Evolutionary conservation across 495 filamentous ascomycete genomes (phyloP).

Genomic region (Aspergillus saccharolyticus): DNA sequence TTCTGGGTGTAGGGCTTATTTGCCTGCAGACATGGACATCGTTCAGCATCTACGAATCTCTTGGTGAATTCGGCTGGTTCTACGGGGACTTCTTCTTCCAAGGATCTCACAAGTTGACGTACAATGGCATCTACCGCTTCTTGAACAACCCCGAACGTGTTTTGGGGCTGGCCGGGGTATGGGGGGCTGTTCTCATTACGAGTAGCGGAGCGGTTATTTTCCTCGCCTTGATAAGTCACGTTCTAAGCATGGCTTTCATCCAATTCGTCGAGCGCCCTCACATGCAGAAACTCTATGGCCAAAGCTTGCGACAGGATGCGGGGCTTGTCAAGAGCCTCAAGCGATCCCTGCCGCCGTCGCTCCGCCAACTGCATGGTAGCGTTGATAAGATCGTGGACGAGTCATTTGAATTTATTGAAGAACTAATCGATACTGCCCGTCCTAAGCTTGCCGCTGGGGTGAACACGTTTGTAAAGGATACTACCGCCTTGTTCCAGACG

Average conservation of each 20-base stretch:
- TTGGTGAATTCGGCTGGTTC: conserved; percentile 99
- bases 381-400: conserved; percentile 84
- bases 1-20: conserved; percentile 74
- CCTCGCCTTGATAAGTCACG: conserved; percentile 78
- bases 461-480: conserved; percentile 80
- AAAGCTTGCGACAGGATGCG: conserved; percentile 75
- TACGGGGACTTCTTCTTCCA: conserved; percentile 97
- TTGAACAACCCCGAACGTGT: conserved; percentile 96
- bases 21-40: conserved; percentile 90
- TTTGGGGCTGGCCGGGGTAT: conserved; percentile 89
- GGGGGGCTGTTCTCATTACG: conserved; percentile 91
- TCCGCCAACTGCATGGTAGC: conserved; percentile 70
- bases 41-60: conserved; percentile 88
- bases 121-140: conserved; percentile 95
- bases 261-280: conserved; percentile 93
- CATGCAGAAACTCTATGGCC: conserved; percentile 97
- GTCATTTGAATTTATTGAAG: conserved; percentile 82
- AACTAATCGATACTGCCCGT: conserved; percentile 80
- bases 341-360: conserved; percentile 77
- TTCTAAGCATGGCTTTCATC: conserved; percentile 80
- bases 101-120: conserved; percentile 78
- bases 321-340: conserved; percentile 88
- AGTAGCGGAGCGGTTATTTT: conserved; percentile 78
- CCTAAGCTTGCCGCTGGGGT: conserved; percentile 85
- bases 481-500: conserved; percentile 78